phyloP scores from a whole-genome alignment of 1,284 basidiomycete species.

The Ustilago crameri region DNA sequence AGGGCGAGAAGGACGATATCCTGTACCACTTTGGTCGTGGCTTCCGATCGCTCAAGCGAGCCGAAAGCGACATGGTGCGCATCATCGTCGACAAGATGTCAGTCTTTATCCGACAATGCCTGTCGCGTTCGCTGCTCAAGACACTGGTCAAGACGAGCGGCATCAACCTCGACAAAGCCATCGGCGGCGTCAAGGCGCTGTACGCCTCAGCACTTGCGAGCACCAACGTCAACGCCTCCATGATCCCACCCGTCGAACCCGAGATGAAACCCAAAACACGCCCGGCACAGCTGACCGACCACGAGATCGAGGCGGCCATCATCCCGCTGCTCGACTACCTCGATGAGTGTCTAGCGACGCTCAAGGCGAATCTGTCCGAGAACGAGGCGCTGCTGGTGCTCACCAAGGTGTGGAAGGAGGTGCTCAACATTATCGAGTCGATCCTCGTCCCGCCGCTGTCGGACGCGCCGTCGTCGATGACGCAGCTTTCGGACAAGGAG shows the following conservation, averaged over 20 bases:
- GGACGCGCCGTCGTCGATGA: constrained; percentile 88
- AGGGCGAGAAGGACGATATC: constrained; percentile 97
- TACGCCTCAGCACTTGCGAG: constrained; percentile 63
- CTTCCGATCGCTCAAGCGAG: constrained; percentile 91
- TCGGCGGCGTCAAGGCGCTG: constrained; percentile 65
- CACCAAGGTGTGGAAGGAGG: constrained; percentile 95
- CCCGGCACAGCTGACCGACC: constrained; percentile 83
- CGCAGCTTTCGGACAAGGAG: constrained; percentile 89
- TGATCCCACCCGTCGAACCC: constrained; percentile 63
- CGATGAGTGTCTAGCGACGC: constrained; percentile 89
- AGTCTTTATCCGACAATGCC: constrained; percentile 88
- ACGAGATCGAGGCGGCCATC: constrained; percentile 94
- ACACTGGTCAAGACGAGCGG: constrained; percentile 65
- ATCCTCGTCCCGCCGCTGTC: constrained; percentile 91
- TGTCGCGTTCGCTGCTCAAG: constrained; percentile 79
- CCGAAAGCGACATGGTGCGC: constrained; percentile 94
- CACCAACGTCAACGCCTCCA: constrained; percentile 54
- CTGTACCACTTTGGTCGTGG: constrained; percentile 97
- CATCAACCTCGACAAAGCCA: constrained; percentile 64
- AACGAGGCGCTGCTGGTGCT: constrained; percentile 85
- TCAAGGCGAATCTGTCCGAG: constrained; percentile 84
- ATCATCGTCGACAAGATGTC: constrained; percentile 99
- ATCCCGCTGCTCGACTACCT: constrained; percentile 94
- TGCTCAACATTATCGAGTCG: constrained; percentile 85
- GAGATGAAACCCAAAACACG: constrained; percentile 64